Evolutionary conservation across 169 alveolate species (phyloP), one percentile per base, ranked within the genome.

Genomic region (Cryptosporidium sp.): DNA sequence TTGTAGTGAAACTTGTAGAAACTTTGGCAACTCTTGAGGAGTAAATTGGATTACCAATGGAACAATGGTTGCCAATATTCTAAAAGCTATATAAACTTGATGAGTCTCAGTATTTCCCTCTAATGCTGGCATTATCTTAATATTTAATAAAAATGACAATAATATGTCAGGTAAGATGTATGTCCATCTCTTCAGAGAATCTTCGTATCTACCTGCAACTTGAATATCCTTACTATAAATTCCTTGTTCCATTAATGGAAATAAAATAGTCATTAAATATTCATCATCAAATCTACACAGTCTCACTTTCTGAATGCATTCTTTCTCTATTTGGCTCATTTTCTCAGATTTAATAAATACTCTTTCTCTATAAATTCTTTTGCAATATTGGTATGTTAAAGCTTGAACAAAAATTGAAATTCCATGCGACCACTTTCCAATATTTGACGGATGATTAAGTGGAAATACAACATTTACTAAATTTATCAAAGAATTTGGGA

Each of bases 261-360:
- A 61, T 1, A 80, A 45, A 37, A 80, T 80, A 12, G 80, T 41
- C 67, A 80, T 26, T 6, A 62, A 41, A 67, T 43, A 80, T 41
- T 80, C 89, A 39, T 80, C 89, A 65, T 80, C 89, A 39, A 80
- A 80, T 41, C 89, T 80, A 50, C 89, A 80, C 16, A 80, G 29
- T 4, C 31, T 37, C 21, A 31, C 45, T 14, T 70, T 23, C 14
- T 9, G 50, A 33, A 70, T 31, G 33, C 10, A 59, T 58, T 59
- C 45, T n/a, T 58, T 73, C 7, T 23, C 12, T 9, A 33, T 33
- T 21, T 26, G 51, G 33, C 9, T 33, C 16, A 67, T 16, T 21
- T 67, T 33, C 14, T 21, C 58, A 12, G 45, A 33, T n/a, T 23
- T 39, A 14, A 52, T 18, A 37, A 39, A 7, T 8, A 45, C 59